phyloP scores from a whole-genome alignment of 2,329 filamentous ascomycete species.

The Aspergillus uvarum region DNA sequence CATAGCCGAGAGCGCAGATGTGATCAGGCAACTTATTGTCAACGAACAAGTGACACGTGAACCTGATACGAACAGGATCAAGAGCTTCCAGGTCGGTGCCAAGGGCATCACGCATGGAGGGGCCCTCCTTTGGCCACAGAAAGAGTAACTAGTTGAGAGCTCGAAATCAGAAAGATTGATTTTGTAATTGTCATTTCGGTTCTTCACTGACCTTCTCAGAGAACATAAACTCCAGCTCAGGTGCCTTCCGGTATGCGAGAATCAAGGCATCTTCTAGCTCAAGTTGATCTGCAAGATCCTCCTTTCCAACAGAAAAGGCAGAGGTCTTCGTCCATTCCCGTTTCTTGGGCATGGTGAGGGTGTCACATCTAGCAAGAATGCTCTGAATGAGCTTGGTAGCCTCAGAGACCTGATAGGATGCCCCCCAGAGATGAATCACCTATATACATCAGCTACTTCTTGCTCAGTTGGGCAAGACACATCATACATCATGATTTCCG shows the following conservation, averaged over 20 bases:
- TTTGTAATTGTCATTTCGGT: neutral
- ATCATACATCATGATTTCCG: conserved; percentile 25
- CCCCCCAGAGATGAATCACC: conserved; percentile 30
- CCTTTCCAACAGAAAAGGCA: conserved; percentile 26
- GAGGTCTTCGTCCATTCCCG: conserved; percentile 27
- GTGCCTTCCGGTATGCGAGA: conserved; percentile 27
- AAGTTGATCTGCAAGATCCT: conserved; percentile 25
- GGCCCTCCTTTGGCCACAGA: conserved; percentile 48
- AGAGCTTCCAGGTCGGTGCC: conserved; percentile 46
- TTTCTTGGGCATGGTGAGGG: conserved; percentile 15
- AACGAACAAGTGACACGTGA: conserved; percentile 44
- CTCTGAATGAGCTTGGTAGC: conserved; percentile 23
- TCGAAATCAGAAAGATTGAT: neutral
- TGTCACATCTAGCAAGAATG: conserved; percentile 21
- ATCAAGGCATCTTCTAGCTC: conserved; percentile 22
- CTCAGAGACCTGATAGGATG: conserved; percentile 21
- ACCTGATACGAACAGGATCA: conserved; percentile 45
- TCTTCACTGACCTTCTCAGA: conserved; percentile 26
- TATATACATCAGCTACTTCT: conserved; percentile 10
- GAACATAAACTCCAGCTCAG: conserved; percentile 22
- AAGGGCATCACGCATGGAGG: conserved; percentile 41
- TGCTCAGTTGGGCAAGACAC: neutral
- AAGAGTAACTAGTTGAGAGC: conserved; percentile 37
- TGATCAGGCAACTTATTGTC: conserved; percentile 30
- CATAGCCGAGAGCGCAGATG: conserved; percentile 33